A percentile compares a stretch with the other conserved stretches of the same genome.
phyloP scores from a whole-genome alignment of 1,284 basidiomycete genomes.

The Sphagnurus paluster region DNA sequence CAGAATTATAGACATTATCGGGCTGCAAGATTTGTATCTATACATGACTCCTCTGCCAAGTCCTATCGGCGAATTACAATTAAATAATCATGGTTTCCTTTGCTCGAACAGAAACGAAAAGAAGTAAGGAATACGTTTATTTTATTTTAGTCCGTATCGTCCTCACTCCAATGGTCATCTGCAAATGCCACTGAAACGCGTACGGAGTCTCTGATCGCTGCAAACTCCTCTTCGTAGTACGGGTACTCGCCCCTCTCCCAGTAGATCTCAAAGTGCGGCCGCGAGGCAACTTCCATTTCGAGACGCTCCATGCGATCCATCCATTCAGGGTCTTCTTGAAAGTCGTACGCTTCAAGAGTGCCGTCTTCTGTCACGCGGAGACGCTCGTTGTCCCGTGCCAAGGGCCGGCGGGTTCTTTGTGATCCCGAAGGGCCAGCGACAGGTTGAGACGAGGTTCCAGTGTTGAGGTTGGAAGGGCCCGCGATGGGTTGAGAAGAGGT shows the following conservation, averaged over 20 bases:
- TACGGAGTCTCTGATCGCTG: background rate
- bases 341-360: conserved; percentile 1
- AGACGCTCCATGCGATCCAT: background rate
- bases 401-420: background rate
- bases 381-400: conserved; percentile 5
- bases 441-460: background rate
- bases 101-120: no score
- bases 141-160: background rate
- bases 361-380: conserved; percentile 2
- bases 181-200: background rate
- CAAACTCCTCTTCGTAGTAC: background rate
- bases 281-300: background rate
- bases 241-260: background rate
- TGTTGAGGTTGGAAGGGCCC: background rate
- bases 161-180: background rate
- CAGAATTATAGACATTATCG: no score
- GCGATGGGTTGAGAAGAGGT: background rate
- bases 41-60: no score
- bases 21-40: no score
- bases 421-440: conserved; percentile 3
- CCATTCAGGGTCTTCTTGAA: conserved; percentile 5
- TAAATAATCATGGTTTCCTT: no score
- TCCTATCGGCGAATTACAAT: no score
- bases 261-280: background rate
- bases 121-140: no score